Evolutionary conservation across 2,329 filamentous ascomycete species (phyloP).

Genomic region (Xylariomycetidae sp.): DNA sequence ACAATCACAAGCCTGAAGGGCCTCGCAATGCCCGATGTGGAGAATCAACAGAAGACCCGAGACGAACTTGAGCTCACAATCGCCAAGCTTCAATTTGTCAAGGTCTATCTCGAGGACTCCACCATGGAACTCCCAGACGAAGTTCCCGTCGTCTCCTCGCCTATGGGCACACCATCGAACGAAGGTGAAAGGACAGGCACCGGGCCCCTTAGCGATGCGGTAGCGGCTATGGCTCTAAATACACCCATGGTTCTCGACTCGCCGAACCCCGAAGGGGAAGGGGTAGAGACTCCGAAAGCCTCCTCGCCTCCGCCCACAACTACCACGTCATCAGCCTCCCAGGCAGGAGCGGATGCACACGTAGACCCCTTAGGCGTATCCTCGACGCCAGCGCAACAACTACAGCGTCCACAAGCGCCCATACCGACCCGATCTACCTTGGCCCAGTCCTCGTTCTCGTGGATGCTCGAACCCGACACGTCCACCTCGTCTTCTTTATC

Average conservation of each 20-base stretch:
- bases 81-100: slow-evolving; percentile 62
- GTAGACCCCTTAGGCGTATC: slow-evolving; percentile 21
- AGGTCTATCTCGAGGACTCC: slow-evolving; percentile 56
- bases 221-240: slow-evolving; percentile 22
- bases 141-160: slow-evolving; percentile 13
- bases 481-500: slow-evolving; percentile 19
- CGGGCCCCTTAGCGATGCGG: slow-evolving; percentile 18
- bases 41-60: slow-evolving; percentile 44
- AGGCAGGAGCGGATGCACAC: slow-evolving; percentile 12
- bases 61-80: slow-evolving; percentile 55
- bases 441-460: slow-evolving; percentile 72
- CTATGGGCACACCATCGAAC: too few species aligned
- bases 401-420: slow-evolving; percentile 32
- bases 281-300: slow-evolving; percentile 4
- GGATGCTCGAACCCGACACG: slow-evolving; percentile 65
- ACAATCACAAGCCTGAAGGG: slow-evolving; percentile 60
- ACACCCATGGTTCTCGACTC: slow-evolving; percentile 14
- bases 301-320: slow-evolving; percentile 1
- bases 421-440: slow-evolving; percentile 61
- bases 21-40: slow-evolving; percentile 46
- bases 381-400: slow-evolving; percentile 17
- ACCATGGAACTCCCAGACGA: slow-evolving; percentile 44
- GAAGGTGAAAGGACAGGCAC: slow-evolving; percentile 9
- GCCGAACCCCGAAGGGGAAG: slow-evolving; percentile 6
- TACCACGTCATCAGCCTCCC: not conserved